Base-by-base conservation (phyloP, 768 basidiomycete species). In the Tulasnella calospora region DNA sequence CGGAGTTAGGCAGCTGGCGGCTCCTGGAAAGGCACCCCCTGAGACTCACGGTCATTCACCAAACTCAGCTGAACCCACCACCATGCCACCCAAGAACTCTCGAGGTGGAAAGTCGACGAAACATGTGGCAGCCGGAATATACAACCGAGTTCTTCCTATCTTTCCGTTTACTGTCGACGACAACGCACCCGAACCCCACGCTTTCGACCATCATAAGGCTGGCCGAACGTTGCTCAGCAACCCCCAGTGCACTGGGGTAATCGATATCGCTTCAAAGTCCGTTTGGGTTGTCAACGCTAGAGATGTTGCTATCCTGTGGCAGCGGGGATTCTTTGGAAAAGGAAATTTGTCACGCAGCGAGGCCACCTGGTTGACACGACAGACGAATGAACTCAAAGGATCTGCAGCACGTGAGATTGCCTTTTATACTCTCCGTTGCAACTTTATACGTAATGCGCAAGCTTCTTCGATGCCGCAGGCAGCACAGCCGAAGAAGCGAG, bases 261-360 rank as follows among this genome's bases (percentile, higher is more conserved):
- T 93, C 80, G 97, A 99, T 83, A 84, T 88, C 8, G 82, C 88
- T 2, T 95, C 96, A 21, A 90, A 90, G n/a, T 94, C 94, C 0
- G 93, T 98, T 12, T 98, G 95, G 95, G 88, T 99, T 3, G 85
- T 88, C 0, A 88, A 91, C 78, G 84, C 86, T 36, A 87, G 84
- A 33, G 90, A 95, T 83, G 90, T 90, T 67, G 87, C 87, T 80
- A 85, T 91, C 6, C 87, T 99, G 47, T 99, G 98, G 94, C 86
- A 89, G 70, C 86, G 93, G 79, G 98, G 98, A 0, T 98, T 99
- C 86, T 99, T 99, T 83, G 98, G 98, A 33, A 99, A 99, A 84
- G 98, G 98, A 0, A 93, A 93, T 83, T 86, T 99, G 74, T 96
- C 94, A 55, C 85, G 98, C 78, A 98, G 96, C 84, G 98, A 99